phyloP scores from a whole-genome alignment of 2,329 filamentous ascomycete genomes.

The Coleophoma crateriformis region DNA sequence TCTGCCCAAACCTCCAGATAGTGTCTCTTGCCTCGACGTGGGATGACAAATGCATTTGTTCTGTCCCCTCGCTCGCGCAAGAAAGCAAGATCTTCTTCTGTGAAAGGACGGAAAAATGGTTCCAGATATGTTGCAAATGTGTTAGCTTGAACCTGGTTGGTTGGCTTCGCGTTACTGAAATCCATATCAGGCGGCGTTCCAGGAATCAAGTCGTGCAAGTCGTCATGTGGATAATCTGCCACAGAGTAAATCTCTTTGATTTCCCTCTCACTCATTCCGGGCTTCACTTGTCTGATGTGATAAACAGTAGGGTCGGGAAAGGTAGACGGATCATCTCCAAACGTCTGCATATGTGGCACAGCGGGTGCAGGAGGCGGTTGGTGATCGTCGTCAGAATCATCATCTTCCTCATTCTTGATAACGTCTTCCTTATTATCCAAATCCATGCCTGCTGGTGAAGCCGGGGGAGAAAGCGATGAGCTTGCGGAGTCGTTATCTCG shows the following conservation, averaged over 20 bases:
- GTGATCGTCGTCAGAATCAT: conserved; percentile 46
- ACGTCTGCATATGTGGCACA: conserved; percentile 68
- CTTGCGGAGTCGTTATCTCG: conserved; percentile 45
- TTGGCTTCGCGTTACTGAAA: conserved; percentile 89
- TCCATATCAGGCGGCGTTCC: conserved; percentile 90
- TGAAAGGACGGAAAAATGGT: conserved; percentile 82
- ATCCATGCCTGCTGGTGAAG: conserved; percentile 44
- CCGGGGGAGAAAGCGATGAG: conserved; percentile 54
- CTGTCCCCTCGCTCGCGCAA: conserved; percentile 86
- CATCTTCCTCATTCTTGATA: conserved; percentile 43
- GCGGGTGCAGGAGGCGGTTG: conserved; percentile 55
- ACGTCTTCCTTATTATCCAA: conserved; percentile 45
- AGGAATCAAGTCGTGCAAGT: conserved; percentile 79
- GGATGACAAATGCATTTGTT: conserved; percentile 76
- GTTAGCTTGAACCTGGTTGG: conserved; percentile 87
- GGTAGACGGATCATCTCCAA: conserved; percentile 87
- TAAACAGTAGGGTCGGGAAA: conserved; percentile 91
- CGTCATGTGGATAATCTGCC: conserved; percentile 71
- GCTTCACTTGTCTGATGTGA: conserved; percentile 72
- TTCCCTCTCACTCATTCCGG: conserved; percentile 78
- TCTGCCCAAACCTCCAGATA: conserved; percentile 93
- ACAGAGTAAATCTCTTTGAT: conserved; percentile 87
- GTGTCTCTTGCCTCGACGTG: conserved; percentile 74
- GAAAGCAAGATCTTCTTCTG: conserved; percentile 91
- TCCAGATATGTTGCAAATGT: conserved; percentile 93